Conservation (phyloP, 805 yeast genomes). For the Suhomyces xylopsoci region DNA sequence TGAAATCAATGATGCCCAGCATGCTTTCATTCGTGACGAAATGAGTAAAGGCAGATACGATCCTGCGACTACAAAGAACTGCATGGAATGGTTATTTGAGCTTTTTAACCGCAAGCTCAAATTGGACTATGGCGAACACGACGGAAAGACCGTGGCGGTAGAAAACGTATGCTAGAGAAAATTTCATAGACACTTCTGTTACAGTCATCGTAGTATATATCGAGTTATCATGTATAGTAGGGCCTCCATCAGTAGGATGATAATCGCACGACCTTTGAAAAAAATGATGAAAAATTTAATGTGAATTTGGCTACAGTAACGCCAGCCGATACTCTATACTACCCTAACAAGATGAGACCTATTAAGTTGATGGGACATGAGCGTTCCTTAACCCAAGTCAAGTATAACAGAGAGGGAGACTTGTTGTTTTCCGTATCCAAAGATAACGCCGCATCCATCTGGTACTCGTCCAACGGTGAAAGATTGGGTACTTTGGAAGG, state of each 20-base stretch:
- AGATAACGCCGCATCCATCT: slow-evolving; percentile 83
- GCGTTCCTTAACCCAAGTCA: slow-evolving; percentile 95
- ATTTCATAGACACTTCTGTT: no score
- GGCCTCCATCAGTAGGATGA: neutral
- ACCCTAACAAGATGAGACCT: slow-evolving; percentile 37
- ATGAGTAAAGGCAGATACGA: slow-evolving; percentile 77
- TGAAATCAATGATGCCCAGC: slow-evolving; percentile 78
- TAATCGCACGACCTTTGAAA: slow-evolving; percentile 8
- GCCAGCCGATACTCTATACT: slow-evolving; percentile 5
- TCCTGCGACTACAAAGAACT: slow-evolving; percentile 67
- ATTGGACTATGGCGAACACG: slow-evolving; percentile 64
- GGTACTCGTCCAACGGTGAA: slow-evolving; percentile 96
- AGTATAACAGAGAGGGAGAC: slow-evolving; percentile 94
- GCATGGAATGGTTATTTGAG: slow-evolving; percentile 66
- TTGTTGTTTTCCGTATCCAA: slow-evolving; percentile 87
- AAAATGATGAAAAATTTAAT: slow-evolving; percentile 12
- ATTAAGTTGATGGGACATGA: slow-evolving; percentile 86
- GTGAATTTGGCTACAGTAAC: neutral
- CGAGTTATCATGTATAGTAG: neutral
- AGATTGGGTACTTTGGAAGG: slow-evolving; percentile 84
- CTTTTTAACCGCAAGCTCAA: slow-evolving; percentile 66
- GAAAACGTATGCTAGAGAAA: slow-evolving; percentile 59
- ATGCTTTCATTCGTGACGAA: slow-evolving; percentile 80
- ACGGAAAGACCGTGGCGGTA: slow-evolving; percentile 45
- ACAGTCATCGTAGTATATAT: neutral